Evolutionary conservation across 78 protist genomes (phyloP).

Genomic region (Dictyostelium brefeldianum): DNA sequence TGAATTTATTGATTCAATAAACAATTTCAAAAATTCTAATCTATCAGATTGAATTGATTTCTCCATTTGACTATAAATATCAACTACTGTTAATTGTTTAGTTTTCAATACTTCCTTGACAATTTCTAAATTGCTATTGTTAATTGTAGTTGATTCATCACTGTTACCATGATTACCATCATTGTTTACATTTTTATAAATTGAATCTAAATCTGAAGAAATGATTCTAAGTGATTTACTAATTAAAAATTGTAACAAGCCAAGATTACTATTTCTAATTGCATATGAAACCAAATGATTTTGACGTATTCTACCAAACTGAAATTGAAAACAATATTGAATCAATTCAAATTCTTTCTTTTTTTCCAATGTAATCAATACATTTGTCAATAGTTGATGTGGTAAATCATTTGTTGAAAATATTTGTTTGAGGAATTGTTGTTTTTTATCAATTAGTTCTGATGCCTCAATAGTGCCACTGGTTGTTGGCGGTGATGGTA

Average conservation of each 20-base stretch:
- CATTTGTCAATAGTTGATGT: neutral
- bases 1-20: neutral
- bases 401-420: neutral
- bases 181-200: too few relatives aligned
- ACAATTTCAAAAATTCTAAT: neutral
- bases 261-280: neutral
- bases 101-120: neutral
- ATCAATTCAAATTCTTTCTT: constrained; percentile 12
- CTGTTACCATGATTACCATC: too few relatives aligned
- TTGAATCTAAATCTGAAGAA: too few relatives aligned
- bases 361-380: neutral
- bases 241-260: neutral
- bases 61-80: neutral
- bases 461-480: too few relatives aligned
- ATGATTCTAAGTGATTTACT: neutral
- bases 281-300: neutral
- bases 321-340: constrained; percentile 5
- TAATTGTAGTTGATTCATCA: too few relatives aligned
- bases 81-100: neutral
- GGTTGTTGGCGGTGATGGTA: too few relatives aligned
- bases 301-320: neutral
- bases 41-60: neutral
- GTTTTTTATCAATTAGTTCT: too few relatives aligned
- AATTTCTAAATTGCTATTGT: neutral
- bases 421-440: too few relatives aligned